Base-by-base conservation (phyloP, 495 filamentous ascomycete species). In the Hypoxylon fragiforme region DNA sequence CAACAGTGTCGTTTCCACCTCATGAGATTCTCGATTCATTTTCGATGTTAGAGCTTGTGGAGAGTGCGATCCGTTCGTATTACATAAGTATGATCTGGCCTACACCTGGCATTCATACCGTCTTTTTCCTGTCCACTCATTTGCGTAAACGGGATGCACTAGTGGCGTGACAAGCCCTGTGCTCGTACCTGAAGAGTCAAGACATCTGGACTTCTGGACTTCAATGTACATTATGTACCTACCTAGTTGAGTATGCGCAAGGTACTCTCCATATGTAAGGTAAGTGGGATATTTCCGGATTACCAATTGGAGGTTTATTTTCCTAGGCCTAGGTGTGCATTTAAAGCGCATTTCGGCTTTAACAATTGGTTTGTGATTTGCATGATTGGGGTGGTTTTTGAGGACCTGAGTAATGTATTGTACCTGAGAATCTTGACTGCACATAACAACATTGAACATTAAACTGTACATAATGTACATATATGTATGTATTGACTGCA, bases 151-250 rank as follows among this genome's bases (percentile, higher is more conserved):
- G 13, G 51, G 41, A 41, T 51, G 51, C 50, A 61, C 51, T 61
- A 55, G 51, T 61, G 57, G 46, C 57, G 51, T 61, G 57, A 47
- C 36, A 35, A 45, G 43, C 47, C n/a, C 51, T 56, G 58, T 56
- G 34, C 37, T 45, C 38, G 34, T 51, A 61, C 51, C 46, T 55
- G 30, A 61, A 46, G 6, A n/a, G n/a, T n/a, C n/a, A n/a, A n/a
- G n/a, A n/a, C n/a, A n/a, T n/a, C n/a, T n/a, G n/a, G n/a, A n/a
- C n/a, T n/a, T n/a, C n/a, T n/a, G n/a, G n/a, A n/a, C n/a, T n/a
- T n/a, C n/a, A n/a, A n/a, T n/a, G n/a, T n/a, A n/a, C n/a, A n/a
- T n/a, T n/a, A n/a, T n/a, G n/a, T n/a, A n/a, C n/a, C n/a, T n/a
- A n/a, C n/a, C n/a, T n/a, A n/a, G n/a, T n/a, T n/a, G n/a, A n/a